These are phyloP conservation scores for Biscutella laevigata DNA, from an alignment of 441 rosid species.

Conservation along the genomic window DNA sequence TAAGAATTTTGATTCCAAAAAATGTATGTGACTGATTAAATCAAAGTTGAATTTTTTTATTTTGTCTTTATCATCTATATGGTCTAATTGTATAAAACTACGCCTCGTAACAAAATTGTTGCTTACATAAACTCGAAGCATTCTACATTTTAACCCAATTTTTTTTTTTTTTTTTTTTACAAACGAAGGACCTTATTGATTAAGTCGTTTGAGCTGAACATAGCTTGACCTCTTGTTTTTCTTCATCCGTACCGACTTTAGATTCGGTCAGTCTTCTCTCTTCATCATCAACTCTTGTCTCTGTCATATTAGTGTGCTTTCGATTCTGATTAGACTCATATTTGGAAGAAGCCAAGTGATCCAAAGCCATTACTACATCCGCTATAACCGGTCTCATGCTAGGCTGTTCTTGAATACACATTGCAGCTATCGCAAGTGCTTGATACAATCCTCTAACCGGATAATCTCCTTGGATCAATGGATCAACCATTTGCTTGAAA, in stretches of 20 bases:
- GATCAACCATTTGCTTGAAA: slow-evolving; percentile 48
- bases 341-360: slow-evolving; percentile 63
- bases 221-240: slow-evolving; percentile 12
- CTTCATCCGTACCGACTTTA: slow-evolving; percentile 9
- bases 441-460: slow-evolving; percentile 53
- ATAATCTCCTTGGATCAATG: slow-evolving; percentile 36
- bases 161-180: background rate
- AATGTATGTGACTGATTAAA: no score
- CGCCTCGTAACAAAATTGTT: slow-evolving; percentile 18
- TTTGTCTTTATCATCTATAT: no score
- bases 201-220: slow-evolving; percentile 1
- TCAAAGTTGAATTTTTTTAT: no score
- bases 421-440: slow-evolving; percentile 60
- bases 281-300: slow-evolving; percentile 10
- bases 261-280: slow-evolving; percentile 5
- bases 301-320: slow-evolving; percentile 5
- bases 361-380: slow-evolving; percentile 80
- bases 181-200: background rate
- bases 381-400: slow-evolving; percentile 62
- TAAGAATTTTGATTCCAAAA: no score
- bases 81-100: background rate
- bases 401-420: slow-evolving; percentile 68
- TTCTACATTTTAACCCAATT: slow-evolving; percentile 24
- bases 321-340: slow-evolving; percentile 19
- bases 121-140: slow-evolving; percentile 18